These are phyloP conservation scores for Daldinia loculata DNA, from an alignment of 495 filamentous ascomycete genomes.

Conservation along the genomic window DNA sequence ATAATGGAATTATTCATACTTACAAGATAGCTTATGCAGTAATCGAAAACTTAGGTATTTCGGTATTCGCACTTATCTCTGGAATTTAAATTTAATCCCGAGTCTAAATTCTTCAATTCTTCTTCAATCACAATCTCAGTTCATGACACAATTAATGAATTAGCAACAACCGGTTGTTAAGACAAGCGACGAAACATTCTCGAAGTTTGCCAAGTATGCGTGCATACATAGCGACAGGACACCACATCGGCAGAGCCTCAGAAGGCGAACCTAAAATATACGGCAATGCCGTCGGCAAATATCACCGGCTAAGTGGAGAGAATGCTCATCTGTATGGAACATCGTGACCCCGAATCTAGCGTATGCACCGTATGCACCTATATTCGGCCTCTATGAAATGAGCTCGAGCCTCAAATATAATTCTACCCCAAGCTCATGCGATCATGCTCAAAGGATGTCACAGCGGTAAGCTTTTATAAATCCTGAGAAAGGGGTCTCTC, in stretches of 20 bases:
- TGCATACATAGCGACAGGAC: constrained; percentile 1
- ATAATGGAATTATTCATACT: neutral
- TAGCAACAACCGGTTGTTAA: neutral
- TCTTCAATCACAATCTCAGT: constrained; percentile 7
- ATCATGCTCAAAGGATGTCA: neutral
- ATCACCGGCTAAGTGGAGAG: constrained; percentile 17
- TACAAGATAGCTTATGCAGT: neutral
- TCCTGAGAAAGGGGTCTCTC: neutral
- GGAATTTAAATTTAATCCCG: neutral
- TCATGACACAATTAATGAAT: constrained; percentile 5
- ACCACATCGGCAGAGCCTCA: constrained; percentile 38
- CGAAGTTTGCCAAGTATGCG: constrained; percentile 18
- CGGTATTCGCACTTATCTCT: neutral
- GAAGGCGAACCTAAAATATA: constrained; percentile 18
- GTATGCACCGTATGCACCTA: neutral
- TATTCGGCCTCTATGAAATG: neutral
- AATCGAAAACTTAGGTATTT: neutral
- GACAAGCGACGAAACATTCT: constrained; percentile 25
- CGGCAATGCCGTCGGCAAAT: constrained; percentile 41
- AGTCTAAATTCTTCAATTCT: constrained; percentile 1
- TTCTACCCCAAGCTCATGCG: neutral
- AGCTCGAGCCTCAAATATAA: neutral
- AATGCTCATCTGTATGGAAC: constrained; percentile 20
- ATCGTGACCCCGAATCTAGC: constrained; percentile 25
- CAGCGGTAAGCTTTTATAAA: constrained; percentile 16